Conservation (phyloP, 1,139 yeast species). For the Candida albicans region DNA sequence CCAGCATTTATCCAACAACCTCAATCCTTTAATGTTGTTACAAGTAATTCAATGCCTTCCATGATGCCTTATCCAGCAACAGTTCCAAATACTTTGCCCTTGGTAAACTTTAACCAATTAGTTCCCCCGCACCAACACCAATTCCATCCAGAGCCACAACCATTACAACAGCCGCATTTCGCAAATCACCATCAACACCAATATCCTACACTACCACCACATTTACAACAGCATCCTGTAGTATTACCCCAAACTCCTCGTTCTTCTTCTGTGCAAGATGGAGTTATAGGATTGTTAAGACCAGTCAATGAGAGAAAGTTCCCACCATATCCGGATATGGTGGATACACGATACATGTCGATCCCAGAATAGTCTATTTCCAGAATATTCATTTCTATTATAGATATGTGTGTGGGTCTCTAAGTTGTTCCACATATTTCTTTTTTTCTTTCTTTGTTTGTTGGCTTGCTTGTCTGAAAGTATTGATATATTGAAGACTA, state of each 20-base stretch:
- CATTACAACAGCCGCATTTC: not conserved
- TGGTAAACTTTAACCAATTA: not conserved
- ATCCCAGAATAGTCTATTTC: not conserved
- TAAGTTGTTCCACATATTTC: too few relatives aligned
- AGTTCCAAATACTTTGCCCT: not conserved
- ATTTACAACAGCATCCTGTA: constrained; percentile 4
- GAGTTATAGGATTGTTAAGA: constrained; percentile 6
- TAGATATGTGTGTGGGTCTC: too few relatives aligned
- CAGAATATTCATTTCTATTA: too few relatives aligned
- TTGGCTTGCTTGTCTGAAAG: too few relatives aligned
- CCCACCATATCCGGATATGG: constrained; percentile 6
- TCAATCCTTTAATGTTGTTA: not conserved
- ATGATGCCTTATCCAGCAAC: not conserved
- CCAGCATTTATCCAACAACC: constrained; percentile 1
- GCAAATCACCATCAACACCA: not conserved
- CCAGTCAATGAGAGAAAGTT: constrained; percentile 1
- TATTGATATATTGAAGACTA: too few relatives aligned
- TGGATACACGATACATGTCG: not conserved
- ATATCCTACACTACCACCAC: constrained; percentile 1
- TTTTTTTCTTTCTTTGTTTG: too few relatives aligned
- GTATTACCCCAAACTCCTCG: constrained; percentile 4
- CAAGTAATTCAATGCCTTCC: not conserved
- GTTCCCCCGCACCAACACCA: not conserved
- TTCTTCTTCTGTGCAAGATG: constrained; percentile 5
- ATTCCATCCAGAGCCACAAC: not conserved